phyloP scores from a whole-genome alignment of 108 stramenopile genomes.

The Licmophora abbreviata region DNA sequence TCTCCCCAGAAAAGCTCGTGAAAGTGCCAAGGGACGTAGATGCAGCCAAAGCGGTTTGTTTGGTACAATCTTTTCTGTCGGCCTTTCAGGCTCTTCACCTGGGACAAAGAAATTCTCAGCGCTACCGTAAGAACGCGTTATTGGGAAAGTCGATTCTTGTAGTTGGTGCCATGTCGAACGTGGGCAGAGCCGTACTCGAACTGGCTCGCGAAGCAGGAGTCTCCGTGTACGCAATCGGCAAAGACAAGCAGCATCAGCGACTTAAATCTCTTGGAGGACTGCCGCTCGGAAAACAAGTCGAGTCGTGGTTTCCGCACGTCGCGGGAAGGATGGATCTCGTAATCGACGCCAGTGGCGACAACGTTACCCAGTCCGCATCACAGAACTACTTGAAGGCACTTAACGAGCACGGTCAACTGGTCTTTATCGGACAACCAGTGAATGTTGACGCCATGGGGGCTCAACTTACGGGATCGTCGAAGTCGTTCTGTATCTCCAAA shows the following conservation, averaged over 20 bases:
- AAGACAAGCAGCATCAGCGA: constrained; percentile 26
- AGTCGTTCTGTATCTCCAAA: constrained; percentile 5
- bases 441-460: background rate
- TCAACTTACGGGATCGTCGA: background rate
- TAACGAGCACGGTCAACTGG: constrained; percentile 20
- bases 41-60: constrained; percentile 42
- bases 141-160: constrained; percentile 57
- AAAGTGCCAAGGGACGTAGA: constrained; percentile 39
- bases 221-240: constrained; percentile 37
- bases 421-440: constrained; percentile 17
- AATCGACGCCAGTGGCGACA: constrained; percentile 18
- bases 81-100: constrained; percentile 65
- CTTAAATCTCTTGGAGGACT: constrained; percentile 27
- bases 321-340: constrained; percentile 28
- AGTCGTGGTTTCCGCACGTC: constrained; percentile 18
- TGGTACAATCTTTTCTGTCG: constrained; percentile 66
- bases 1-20: constrained; percentile 31
- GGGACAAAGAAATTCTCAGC: constrained; percentile 24
- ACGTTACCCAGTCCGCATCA: constrained; percentile 27
- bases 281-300: constrained; percentile 20
- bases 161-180: constrained; percentile 46
- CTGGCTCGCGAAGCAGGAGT: constrained; percentile 52
- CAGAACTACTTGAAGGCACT: constrained; percentile 22
- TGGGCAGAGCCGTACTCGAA: constrained; percentile 55
- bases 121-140: constrained; percentile 30